Evolutionary conservation across 169 alveolate genomes (phyloP).

Genomic region (Babesia ovis): DNA sequence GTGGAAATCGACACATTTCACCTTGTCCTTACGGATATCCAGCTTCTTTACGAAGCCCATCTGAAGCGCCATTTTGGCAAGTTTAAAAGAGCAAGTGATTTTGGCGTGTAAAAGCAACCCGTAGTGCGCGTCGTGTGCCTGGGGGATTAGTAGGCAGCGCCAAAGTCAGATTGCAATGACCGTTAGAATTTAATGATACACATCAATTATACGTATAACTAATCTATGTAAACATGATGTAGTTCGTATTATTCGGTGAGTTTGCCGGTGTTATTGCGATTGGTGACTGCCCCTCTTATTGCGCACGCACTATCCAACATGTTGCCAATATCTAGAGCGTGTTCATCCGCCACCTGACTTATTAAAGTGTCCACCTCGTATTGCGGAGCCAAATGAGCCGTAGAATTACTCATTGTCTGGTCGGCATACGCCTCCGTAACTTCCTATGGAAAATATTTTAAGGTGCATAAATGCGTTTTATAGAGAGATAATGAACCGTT

Average conservation of each 20-base stretch:
- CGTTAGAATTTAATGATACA: too few species aligned
- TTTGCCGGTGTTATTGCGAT: slow-evolving; percentile 2
- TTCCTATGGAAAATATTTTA: slow-evolving; percentile 23
- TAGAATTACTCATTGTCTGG: slow-evolving; percentile 12
- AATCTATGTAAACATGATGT: background rate
- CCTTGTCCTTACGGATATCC: slow-evolving; percentile 91
- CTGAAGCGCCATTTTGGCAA: slow-evolving; percentile 87
- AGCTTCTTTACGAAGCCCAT: slow-evolving; percentile 92
- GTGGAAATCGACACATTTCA: slow-evolving; percentile 95
- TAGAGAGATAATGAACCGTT: too few species aligned
- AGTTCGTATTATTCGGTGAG: slow-evolving; percentile 1
- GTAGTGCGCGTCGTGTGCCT: background rate
- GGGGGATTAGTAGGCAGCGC: background rate
- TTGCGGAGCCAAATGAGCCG: slow-evolving; percentile 48
- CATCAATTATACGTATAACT: too few species aligned
- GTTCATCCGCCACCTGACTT: slow-evolving; percentile 61
- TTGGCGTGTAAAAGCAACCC: too few species aligned
- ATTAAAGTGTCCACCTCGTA: slow-evolving; percentile 55
- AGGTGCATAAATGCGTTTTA: too few species aligned
- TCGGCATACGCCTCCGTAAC: slow-evolving; percentile 44
- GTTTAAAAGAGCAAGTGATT: too few species aligned
- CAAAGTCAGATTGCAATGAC: too few species aligned
- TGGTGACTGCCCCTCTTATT: slow-evolving; percentile 11
- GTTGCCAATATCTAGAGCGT: slow-evolving; percentile 51
- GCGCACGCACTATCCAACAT: slow-evolving; percentile 21